These are phyloP conservation scores for Botrytis sinoallii DNA, from an alignment of 2,329 filamentous ascomycete species.

Conservation along the genomic window DNA sequence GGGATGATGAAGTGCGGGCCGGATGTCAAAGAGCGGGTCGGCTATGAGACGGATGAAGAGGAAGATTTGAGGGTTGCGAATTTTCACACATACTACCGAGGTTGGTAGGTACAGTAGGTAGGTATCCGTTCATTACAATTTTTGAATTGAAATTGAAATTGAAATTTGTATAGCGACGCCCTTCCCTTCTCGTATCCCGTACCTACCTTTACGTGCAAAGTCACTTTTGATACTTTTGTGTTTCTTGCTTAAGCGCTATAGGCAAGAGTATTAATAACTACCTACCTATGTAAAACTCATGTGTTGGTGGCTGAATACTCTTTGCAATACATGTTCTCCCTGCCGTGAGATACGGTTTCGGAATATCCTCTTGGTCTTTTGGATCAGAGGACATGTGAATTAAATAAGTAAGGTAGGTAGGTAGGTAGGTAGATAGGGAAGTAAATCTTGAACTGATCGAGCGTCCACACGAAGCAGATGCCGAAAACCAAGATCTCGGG, in stretches of 20 bases:
- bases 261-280: not conserved
- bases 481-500: constrained; percentile 20
- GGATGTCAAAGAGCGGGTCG: not conserved
- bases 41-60: not conserved
- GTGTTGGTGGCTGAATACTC: not conserved
- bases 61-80: not conserved
- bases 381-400: not conserved
- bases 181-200: not conserved
- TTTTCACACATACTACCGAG: not conserved
- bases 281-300: not conserved
- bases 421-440: not conserved
- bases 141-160: not conserved
- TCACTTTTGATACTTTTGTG: not conserved
- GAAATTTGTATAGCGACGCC: not conserved
- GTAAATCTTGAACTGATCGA: not conserved
- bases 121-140: not conserved
- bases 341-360: constrained; percentile 6
- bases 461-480: constrained; percentile 1
- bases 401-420: not conserved
- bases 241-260: not conserved
- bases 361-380: not conserved
- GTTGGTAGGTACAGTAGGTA: not conserved
- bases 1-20: not conserved
- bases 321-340: not conserved
- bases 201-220: rapidly evolving